These are phyloP conservation scores for Candida andamanensis DNA, from an alignment of 805 yeast genomes.

Conservation along the genomic window DNA sequence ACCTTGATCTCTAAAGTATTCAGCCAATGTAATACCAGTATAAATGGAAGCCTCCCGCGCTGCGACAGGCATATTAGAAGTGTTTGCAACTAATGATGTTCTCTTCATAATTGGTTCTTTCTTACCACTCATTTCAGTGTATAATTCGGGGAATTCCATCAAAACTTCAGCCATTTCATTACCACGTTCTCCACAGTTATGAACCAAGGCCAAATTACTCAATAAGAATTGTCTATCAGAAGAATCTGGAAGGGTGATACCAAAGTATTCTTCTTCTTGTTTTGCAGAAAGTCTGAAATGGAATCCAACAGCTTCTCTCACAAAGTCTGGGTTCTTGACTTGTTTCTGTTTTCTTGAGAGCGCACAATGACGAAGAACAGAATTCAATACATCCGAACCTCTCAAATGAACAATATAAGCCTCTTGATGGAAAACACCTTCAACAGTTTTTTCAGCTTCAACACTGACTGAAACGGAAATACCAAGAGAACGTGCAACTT, in stretches of 20 bases:
- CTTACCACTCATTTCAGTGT: conserved; percentile 83
- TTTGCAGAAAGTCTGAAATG: conserved; percentile 23
- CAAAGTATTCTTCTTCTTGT: conserved; percentile 34
- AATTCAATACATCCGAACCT: conserved; percentile 18
- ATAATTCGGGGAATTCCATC: conserved; percentile 99
- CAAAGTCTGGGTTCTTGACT: conserved; percentile 11
- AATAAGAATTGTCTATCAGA: conserved; percentile 42
- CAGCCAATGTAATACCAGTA: conserved; percentile 98
- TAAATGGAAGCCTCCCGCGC: conserved; percentile 99
- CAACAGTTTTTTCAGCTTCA: conserved; percentile 10
- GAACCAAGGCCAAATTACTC: conserved; percentile 27
- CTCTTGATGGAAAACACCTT: no score
- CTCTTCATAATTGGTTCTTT: conserved; percentile 99
- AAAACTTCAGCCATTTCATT: conserved; percentile 99
- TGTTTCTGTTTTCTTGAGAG: conserved; percentile 12
- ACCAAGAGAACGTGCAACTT: conserved; percentile 42
- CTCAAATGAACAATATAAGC: conserved; percentile 15
- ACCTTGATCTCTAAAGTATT: conserved; percentile 99
- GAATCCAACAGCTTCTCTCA: conserved; percentile 19
- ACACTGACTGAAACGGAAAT: conserved; percentile 27
- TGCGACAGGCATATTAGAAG: conserved; percentile 99
- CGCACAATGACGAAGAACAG: conserved; percentile 22
- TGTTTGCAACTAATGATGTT: conserved; percentile 96
- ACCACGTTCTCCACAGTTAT: conserved; percentile 84
- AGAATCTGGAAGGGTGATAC: conserved; percentile 35